Conservation (phyloP, 108 stramenopile genomes). For the Fistulifera pelliculosa region DNA sequence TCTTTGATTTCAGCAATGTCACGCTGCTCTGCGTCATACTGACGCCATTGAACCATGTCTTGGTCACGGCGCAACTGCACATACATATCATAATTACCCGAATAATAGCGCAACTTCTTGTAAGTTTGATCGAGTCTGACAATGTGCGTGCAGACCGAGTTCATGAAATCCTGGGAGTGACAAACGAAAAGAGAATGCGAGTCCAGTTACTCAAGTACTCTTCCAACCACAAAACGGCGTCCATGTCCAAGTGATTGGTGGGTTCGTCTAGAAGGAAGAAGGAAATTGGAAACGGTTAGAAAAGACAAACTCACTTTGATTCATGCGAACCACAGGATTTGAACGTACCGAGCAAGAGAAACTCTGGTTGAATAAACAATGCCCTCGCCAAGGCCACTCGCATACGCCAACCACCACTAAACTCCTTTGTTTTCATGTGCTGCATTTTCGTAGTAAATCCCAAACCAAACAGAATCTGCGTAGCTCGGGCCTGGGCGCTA, state of each 20-base stretch:
- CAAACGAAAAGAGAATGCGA: conserved; percentile 90
- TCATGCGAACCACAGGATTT: neutral
- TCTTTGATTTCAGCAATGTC: conserved; percentile 94
- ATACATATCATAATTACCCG: conserved; percentile 96
- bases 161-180: conserved; percentile 98
- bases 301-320: neutral
- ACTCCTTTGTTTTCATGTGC: conserved; percentile 88
- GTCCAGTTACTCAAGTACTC: conserved; percentile 90
- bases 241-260: conserved; percentile 87
- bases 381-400: conserved; percentile 94
- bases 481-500: conserved; percentile 96
- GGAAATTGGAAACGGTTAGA: neutral
- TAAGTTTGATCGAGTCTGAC: conserved; percentile 87
- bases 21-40: conserved; percentile 95
- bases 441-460: conserved; percentile 94
- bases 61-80: conserved; percentile 87
- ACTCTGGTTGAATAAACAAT: conserved; percentile 91
- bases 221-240: conserved; percentile 98
- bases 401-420: conserved; percentile 99
- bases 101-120: conserved; percentile 89
- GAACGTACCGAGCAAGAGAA: conserved; percentile 79
- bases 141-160: conserved; percentile 95
- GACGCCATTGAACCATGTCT: conserved; percentile 92
- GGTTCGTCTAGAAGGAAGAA: conserved; percentile 45
- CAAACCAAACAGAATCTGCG: conserved; percentile 90